These are phyloP conservation scores for Cytospora paraplurivora DNA, from an alignment of 2,329 filamentous ascomycete genomes.

Conservation along the genomic window DNA sequence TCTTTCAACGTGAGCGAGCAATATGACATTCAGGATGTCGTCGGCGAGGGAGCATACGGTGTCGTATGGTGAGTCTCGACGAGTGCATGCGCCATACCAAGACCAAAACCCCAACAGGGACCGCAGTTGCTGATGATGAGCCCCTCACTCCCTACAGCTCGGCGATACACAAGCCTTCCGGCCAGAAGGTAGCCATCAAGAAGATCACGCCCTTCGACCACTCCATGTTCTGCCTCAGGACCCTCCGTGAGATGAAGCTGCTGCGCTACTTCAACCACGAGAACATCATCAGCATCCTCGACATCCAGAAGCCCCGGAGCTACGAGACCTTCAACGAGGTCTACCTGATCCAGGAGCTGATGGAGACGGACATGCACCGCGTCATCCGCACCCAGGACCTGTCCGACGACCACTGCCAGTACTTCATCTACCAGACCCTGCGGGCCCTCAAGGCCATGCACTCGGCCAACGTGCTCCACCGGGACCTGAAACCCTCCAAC, in stretches of 20 bases:
- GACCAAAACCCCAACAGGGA: not conserved
- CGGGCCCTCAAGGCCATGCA: conserved; percentile 99
- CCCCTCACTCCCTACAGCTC: conserved; percentile 62
- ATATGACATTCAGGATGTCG: conserved; percentile 99
- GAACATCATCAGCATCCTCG: conserved; percentile 99
- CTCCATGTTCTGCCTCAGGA: conserved; percentile 97
- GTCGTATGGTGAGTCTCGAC: conserved; percentile 81
- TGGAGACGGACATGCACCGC: conserved; percentile 99
- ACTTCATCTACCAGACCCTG: conserved; percentile 99
- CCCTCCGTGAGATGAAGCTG: conserved; percentile 98
- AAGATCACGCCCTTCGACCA: conserved; percentile 99
- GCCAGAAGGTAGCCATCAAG: conserved; percentile 99
- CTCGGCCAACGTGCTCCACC: conserved; percentile 95
- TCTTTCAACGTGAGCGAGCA: conserved; percentile 99
- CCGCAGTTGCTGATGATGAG: conserved; percentile 15
- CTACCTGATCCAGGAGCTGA: conserved; percentile 98
- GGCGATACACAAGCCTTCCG: conserved; percentile 94
- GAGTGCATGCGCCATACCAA: not conserved
- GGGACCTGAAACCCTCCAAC: conserved; percentile 97
- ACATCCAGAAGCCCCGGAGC: conserved; percentile 96
- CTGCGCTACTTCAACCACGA: conserved; percentile 99
- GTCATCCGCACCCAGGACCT: conserved; percentile 98
- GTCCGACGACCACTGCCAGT: conserved; percentile 98
- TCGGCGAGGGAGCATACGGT: conserved; percentile 96
- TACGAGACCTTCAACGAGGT: conserved; percentile 97